Percentiles rank a stretch among this genome's conserved stretches.
Conservation (phyloP, 352 stramenopile species). For the Pythium folliculosum region DNA sequence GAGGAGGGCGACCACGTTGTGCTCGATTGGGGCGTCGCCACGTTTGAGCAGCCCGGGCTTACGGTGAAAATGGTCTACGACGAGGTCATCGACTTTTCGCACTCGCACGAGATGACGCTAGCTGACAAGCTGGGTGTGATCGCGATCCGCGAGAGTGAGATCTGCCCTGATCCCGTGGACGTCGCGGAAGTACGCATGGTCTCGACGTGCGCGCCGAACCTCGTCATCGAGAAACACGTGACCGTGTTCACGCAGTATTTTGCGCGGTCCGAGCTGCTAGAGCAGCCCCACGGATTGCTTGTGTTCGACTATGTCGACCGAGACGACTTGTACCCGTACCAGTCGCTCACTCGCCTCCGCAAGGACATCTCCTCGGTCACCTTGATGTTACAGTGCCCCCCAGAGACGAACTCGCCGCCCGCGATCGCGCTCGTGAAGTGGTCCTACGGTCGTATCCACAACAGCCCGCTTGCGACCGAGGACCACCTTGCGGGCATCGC, state of each 20-base stretch:
- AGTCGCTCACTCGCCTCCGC: background rate
- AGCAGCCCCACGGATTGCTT: background rate
- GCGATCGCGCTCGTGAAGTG: background rate
- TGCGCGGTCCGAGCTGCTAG: background rate
- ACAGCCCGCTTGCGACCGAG: background rate
- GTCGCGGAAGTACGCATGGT: background rate
- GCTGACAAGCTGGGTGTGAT: slow-evolving; percentile 6
- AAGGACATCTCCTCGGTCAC: slow-evolving; percentile 3
- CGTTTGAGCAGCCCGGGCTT: background rate
- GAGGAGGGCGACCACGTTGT: slow-evolving; percentile 1
- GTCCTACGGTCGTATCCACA: background rate
- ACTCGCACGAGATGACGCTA: slow-evolving; percentile 5
- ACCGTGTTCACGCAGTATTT: background rate
- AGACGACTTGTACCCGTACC: slow-evolving; percentile 4
- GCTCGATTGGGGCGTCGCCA: background rate
- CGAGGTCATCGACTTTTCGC: background rate
- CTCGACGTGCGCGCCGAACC: background rate
- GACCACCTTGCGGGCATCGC: background rate
- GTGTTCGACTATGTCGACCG: slow-evolving; percentile 1
- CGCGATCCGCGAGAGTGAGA: slow-evolving; percentile 6
- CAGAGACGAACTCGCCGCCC: background rate
- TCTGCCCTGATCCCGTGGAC: background rate
- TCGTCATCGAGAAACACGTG: background rate
- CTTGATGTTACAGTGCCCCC: background rate
- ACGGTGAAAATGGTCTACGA: slow-evolving; percentile 5